These are phyloP conservation scores for Plasmodium blacklocki DNA, from an alignment of 169 alveolate genomes.

Conservation along the genomic window DNA sequence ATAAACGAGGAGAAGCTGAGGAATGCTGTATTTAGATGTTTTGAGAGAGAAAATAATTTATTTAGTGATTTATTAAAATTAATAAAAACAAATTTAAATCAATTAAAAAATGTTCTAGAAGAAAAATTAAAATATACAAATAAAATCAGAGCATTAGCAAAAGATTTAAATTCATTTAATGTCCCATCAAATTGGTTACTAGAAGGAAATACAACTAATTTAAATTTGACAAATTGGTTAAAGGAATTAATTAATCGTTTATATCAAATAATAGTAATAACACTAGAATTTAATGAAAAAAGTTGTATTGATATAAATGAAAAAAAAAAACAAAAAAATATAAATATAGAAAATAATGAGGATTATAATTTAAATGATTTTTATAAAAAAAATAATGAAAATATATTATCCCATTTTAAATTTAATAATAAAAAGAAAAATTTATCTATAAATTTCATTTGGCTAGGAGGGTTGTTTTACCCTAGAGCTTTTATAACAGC, in stretches of 20 bases:
- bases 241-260: conserved; percentile 51
- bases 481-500: conserved; percentile 94
- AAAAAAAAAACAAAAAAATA: not conserved
- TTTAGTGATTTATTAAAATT: conserved; percentile 35
- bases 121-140: conserved; percentile 75
- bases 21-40: conserved; percentile 94
- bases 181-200: conserved; percentile 75
- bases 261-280: conserved; percentile 73
- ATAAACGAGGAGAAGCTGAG: conserved; percentile 89
- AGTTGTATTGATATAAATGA: conserved; percentile 5
- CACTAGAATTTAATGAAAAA: conserved; percentile 49
- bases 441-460: conserved; percentile 78
- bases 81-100: conserved; percentile 60
- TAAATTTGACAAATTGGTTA: conserved; percentile 67
- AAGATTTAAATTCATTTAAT: conserved; percentile 65
- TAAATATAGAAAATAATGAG: not conserved
- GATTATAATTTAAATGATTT: conserved; percentile 26
- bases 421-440: not conserved
- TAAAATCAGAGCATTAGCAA: conserved; percentile 70
- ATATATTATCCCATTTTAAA: conserved; percentile 67
- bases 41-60: conserved; percentile 90
- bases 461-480: conserved; percentile 92
- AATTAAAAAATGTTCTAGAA: conserved; percentile 58
- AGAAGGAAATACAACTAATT: conserved; percentile 49
- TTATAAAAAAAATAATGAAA: conserved; percentile 55